Percentiles rank a stretch among this genome's conserved stretches.
These are phyloP conservation scores for Eucalyptus pauciflora DNA, from an alignment of 345 rosid species.

Conservation along the genomic window DNA sequence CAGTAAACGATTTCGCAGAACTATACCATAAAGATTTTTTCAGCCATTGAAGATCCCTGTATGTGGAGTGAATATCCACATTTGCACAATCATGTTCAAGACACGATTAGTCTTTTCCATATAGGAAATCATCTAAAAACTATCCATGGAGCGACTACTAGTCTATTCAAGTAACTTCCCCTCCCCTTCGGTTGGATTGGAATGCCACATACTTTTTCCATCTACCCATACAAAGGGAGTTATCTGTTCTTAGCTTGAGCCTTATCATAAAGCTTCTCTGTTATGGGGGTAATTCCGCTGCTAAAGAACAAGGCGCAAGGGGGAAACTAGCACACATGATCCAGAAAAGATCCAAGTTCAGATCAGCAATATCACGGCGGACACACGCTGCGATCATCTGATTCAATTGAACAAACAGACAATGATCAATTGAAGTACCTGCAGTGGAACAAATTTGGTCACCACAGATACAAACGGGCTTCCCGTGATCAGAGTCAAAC, in stretches of 20 bases:
- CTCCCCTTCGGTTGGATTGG: neutral
- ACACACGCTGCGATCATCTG: accelerated
- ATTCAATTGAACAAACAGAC: neutral
- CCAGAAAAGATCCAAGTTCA: neutral
- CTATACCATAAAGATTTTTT: too few species aligned
- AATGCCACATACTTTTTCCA: neutral
- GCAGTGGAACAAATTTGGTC: constrained; percentile 7
- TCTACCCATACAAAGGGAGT: neutral
- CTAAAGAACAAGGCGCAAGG: neutral
- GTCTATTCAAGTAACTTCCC: neutral
- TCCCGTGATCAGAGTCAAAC: constrained; percentile 11
- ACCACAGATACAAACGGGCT: constrained; percentile 12
- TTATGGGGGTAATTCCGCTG: neutral
- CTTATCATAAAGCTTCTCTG: neutral
- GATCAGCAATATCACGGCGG: neutral
- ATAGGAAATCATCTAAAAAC: neutral
- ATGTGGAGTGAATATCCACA: accelerated
- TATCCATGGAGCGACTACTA: accelerated
- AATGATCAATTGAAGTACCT: neutral
- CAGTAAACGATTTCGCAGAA: too few species aligned
- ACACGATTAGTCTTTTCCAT: neutral
- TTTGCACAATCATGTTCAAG: neutral
- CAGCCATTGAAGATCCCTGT: neutral
- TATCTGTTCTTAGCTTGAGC: neutral
- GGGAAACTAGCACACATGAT: neutral